Conservation (phyloP, 345 rosid species). For the Aquilaria malaccensis region DNA sequence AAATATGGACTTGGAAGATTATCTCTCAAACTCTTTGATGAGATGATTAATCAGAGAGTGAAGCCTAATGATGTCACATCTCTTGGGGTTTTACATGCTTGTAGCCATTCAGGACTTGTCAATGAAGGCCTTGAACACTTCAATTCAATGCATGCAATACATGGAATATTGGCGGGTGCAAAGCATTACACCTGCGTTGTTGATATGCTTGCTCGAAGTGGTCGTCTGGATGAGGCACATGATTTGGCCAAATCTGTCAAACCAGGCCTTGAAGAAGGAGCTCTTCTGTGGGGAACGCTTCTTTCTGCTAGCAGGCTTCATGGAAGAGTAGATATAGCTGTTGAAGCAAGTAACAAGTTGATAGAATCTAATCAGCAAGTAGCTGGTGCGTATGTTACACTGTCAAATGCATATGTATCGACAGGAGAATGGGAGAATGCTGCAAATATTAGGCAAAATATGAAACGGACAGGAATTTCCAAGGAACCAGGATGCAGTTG, state of each 20-base stretch:
- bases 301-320: slow-evolving; percentile 69
- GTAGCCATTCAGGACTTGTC: slow-evolving; percentile 77
- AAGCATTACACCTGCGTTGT: slow-evolving; percentile 74
- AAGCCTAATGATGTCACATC: slow-evolving; percentile 69
- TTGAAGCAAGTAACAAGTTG: slow-evolving; percentile 48
- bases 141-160: slow-evolving; percentile 36
- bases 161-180: slow-evolving; percentile 45
- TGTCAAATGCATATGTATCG: slow-evolving; percentile 55
- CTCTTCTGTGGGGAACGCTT: slow-evolving; percentile 69
- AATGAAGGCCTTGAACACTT: slow-evolving; percentile 52
- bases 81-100: slow-evolving; percentile 63
- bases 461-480: slow-evolving; percentile 51
- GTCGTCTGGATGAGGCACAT: slow-evolving; percentile 67
- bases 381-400: slow-evolving; percentile 52
- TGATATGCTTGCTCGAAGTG: slow-evolving; percentile 74
- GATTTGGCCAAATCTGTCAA: slow-evolving; percentile 41
- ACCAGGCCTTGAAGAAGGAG: slow-evolving; percentile 39
- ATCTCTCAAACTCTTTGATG: slow-evolving; percentile 38
- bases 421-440: slow-evolving; percentile 65
- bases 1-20: slow-evolving; percentile 45
- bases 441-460: slow-evolving; percentile 41
- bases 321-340: slow-evolving; percentile 63
- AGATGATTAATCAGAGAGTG: slow-evolving; percentile 48
- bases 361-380: slow-evolving; percentile 54
- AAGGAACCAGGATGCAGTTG: slow-evolving; percentile 84